Evolutionary conservation across 257 asterid species (phyloP).

Genomic region (Striga asiatica): DNA sequence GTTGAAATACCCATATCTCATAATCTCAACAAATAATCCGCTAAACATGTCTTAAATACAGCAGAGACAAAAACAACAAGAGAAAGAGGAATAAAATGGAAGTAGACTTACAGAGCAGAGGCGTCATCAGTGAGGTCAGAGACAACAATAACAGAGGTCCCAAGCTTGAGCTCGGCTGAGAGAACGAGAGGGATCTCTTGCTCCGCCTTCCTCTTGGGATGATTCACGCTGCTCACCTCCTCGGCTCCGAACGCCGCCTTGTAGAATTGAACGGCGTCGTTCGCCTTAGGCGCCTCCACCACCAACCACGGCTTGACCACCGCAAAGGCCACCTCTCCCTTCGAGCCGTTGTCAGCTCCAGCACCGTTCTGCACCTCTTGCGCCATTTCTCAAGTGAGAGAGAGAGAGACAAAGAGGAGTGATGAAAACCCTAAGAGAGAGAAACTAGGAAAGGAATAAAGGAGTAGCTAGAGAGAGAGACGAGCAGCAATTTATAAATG

Average conservation of each 20-base stretch:
- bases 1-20: too few species aligned
- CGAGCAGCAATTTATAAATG: neutral
- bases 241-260: conserved; percentile 86
- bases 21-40: neutral
- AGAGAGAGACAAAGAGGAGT: too few species aligned
- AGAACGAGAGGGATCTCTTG: conserved; percentile 63
- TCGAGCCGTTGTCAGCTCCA: conserved; percentile 24
- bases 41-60: neutral
- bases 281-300: conserved; percentile 56
- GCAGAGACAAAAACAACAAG: too few species aligned
- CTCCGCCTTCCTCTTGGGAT: conserved; percentile 80
- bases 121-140: conserved; percentile 56
- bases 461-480: neutral
- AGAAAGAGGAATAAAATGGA: too few species aligned
- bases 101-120: conserved; percentile 33
- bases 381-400: conserved; percentile 27
- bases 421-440: conserved; percentile 20
- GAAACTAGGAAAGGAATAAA: neutral
- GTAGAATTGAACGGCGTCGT: conserved; percentile 69
- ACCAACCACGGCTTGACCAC: conserved; percentile 57
- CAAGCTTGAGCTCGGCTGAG: conserved; percentile 64
- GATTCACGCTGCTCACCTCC: conserved; percentile 56
- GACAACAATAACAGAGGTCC: conserved; percentile 40
- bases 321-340: conserved; percentile 29
- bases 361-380: conserved; percentile 31